Conservation (phyloP, 1,284 basidiomycete species). For the Ustilago curta region DNA sequence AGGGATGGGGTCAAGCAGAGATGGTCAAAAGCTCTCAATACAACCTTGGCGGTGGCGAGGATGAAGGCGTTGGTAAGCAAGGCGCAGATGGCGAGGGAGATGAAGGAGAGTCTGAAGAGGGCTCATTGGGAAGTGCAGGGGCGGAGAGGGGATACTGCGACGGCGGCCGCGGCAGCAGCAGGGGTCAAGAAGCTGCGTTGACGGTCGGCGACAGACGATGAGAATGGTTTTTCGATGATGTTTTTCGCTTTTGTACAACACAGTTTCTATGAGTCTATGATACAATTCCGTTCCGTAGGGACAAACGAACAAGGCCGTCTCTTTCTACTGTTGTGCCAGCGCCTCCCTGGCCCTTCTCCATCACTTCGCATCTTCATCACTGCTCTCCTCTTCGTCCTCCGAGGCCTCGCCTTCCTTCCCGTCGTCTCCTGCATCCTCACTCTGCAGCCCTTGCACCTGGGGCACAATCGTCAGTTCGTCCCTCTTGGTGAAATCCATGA, state of each 20-base stretch:
- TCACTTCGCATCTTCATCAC: conserved; percentile 5
- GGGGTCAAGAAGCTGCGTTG: conserved; percentile 8
- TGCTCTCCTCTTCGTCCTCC: conserved; percentile 12
- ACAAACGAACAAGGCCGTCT: neutral
- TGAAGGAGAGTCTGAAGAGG: conserved; percentile 28
- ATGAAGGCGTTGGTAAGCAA: conserved; percentile 30
- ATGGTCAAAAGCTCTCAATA: conserved; percentile 40
- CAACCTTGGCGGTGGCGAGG: conserved; percentile 21
- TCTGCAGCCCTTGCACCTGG: conserved; percentile 18
- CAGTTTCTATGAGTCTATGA: neutral
- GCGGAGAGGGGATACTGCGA: conserved; percentile 9
- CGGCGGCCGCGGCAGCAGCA: neutral
- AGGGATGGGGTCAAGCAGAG: conserved; percentile 11
- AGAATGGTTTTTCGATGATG: neutral
- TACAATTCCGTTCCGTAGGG: neutral
- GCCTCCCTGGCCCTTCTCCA: neutral
- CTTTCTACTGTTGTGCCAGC: neutral
- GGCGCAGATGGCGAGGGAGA: conserved; percentile 8
- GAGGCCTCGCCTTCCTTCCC: conserved; percentile 59
- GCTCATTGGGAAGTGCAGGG: conserved; percentile 37
- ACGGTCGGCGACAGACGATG: conserved; percentile 8
- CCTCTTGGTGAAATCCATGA: conserved; percentile 44
- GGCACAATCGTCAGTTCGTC: conserved; percentile 40
- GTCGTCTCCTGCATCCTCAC: conserved; percentile 30
- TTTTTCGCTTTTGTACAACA: conserved; percentile 17